Percentiles rank a stretch among this genome's conserved stretches.
phyloP scores from a whole-genome alignment of 768 basidiomycete species.

The Trametes cubensis region DNA sequence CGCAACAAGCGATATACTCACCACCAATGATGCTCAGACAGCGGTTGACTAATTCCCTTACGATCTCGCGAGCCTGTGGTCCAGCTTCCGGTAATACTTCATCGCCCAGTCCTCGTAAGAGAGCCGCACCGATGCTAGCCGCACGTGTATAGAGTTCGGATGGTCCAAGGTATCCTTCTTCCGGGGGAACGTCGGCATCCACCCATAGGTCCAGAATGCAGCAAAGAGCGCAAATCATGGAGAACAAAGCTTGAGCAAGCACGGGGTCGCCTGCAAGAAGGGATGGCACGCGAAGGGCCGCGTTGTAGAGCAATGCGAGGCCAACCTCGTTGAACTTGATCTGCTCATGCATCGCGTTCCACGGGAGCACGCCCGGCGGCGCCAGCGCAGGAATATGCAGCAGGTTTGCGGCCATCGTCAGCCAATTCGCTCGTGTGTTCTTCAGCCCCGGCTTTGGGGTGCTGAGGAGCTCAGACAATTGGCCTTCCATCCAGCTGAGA shows the following conservation, averaged over 20 bases:
- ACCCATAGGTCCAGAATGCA: slow-evolving; percentile 61
- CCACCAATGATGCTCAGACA: slow-evolving; percentile 39
- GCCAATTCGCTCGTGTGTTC: slow-evolving; percentile 10
- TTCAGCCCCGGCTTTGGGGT: not conserved
- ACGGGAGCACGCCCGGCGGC: slow-evolving; percentile 50
- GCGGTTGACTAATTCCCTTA: slow-evolving; percentile 37
- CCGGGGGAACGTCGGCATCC: slow-evolving; percentile 44
- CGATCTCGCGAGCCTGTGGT: slow-evolving; percentile 19
- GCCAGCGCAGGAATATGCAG: slow-evolving; percentile 55
- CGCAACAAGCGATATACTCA: not conserved
- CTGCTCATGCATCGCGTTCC: slow-evolving; percentile 60
- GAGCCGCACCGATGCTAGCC: slow-evolving; percentile 43
- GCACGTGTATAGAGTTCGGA: slow-evolving; percentile 51
- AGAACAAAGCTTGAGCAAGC: slow-evolving; percentile 52
- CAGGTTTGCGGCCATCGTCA: slow-evolving; percentile 33
- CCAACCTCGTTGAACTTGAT: slow-evolving; percentile 55
- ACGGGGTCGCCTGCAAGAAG: slow-evolving; percentile 51
- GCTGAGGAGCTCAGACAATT: slow-evolving; percentile 18
- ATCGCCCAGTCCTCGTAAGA: slow-evolving; percentile 53
- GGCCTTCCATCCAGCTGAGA: slow-evolving; percentile 20
- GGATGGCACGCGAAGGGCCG: slow-evolving; percentile 49
- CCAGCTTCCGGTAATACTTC: slow-evolving; percentile 27
- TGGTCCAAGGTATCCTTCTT: slow-evolving; percentile 49
- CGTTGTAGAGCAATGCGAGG: slow-evolving; percentile 55
- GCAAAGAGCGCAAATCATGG: slow-evolving; percentile 56